Evolutionary conservation across 805 yeast species (phyloP), one percentile per base, ranked within the genome.

Genomic region (Sungouiella blattae): DNA sequence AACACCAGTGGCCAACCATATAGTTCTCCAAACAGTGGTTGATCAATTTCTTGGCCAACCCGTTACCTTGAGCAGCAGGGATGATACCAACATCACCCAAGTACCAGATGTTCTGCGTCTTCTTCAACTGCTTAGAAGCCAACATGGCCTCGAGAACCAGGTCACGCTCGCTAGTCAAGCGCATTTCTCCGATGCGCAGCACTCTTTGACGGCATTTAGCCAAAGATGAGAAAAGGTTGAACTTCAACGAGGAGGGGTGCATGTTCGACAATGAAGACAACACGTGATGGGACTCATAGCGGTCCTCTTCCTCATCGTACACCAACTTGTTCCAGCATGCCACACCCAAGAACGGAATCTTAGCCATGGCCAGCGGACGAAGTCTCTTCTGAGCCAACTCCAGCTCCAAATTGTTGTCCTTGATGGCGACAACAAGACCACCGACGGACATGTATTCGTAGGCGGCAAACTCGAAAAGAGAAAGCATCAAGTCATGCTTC

Each of bases 21-120:
- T 59, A 74, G 40, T 71, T 62, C 27, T 71, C 69, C 36, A 75
- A 62, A 34, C 73, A 75, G 51, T 64, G 67, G 41, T 75, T 72
- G 33, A 77, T 58, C 40, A 78, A 59, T 40, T 66, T 58, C 50
- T 75, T 64, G 23, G 80, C 79, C 45, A 75, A 64, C 15, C 82
- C 81, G 48, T 73, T 73, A 35, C 83, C 83, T 50, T 78, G 62
- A 59, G 78, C 78, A 26, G 67, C 53, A 6, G 80, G 79, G 28
- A 73, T 60, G 16, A 78, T 75, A 27, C 82, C 82, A 35, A 78
- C 63, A 51, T 78, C 82, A 30, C 73, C 66, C 42, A 78, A 61
- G 51, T 78, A 78, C 82, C 83, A 78, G 34, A 75, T 56, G 28
- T 61, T 52, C 29, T 55, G 57, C 31, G 53, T 57, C 12, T 61